Base-by-base conservation (phyloP, 2,329 filamentous ascomycete genomes). In the Chrysosporium keratinophilum region DNA sequence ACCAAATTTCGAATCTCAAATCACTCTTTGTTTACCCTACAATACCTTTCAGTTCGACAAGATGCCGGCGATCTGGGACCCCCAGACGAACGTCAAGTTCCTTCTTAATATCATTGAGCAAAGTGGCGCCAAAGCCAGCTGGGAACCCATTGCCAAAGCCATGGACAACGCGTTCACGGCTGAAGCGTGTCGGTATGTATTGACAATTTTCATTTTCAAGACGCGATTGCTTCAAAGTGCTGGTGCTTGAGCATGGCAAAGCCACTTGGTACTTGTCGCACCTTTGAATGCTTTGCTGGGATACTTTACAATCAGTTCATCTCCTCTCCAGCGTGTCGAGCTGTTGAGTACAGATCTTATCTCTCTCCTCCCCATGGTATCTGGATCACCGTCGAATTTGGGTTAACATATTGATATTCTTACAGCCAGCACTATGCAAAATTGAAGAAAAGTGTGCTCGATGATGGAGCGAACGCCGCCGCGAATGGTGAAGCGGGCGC, bases 161-260 rank as follows among this genome's bases (percentile, higher is more conserved):
- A 60, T 63, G 57, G 59, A 59, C 2, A 19, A 35, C 19, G 61
- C 47, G 1, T 60, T 59, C 49, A 60, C 57, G 31, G 44, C 44
- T 52, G 56, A 61, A 19, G 55, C 59, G 12, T 60, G 59, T 48
- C 59, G 59, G 61, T 63, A 54, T 48, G 60, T 56, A 51, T 15
- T 53, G 9, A 12, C 5, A n/a, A 19, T 33, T 40, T 28, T 28
- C 23, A 28, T 28, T 28, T 28, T 4, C 7, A 3, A 28, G 7
- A 7, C 3, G 3, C 3, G 2, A 11, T 20, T 37, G 35, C n/a
- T 37, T 37, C n/a, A n/a, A 12, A 10, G 10, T 37, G n/a, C 35
- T n/a, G 35, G 35, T 12, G 35, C 35, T 5, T 12, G 35, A 37
- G 35, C 35, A 37, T 3, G 35, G 33, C 33, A 5, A 28, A 28